phyloP scores from a whole-genome alignment of 2,329 filamentous ascomycete species.

The Trichoderma asperellum region DNA sequence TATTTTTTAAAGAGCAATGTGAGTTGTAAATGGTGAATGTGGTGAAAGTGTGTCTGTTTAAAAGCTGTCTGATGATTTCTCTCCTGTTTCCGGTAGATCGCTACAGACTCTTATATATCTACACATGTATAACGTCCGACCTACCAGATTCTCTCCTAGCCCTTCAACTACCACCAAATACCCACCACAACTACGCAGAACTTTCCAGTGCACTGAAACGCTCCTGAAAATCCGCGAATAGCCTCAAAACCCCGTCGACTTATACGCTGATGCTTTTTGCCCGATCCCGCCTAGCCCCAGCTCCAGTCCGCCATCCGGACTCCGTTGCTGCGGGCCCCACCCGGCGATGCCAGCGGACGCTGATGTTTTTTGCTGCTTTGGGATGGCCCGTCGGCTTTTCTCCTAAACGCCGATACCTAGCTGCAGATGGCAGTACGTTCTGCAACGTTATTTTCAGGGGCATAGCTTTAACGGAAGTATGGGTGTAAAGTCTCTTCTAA shows the following conservation, averaged over 20 bases:
- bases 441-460: neutral
- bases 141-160: neutral
- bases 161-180: neutral
- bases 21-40: neutral
- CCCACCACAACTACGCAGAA: neutral
- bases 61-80: neutral
- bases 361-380: conserved; percentile 20
- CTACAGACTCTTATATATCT: conserved; percentile 1
- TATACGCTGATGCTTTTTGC: conserved; percentile 16
- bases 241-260: conserved; percentile 2
- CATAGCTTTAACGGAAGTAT: neutral
- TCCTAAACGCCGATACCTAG: conserved; percentile 12
- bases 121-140: neutral
- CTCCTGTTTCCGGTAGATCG: neutral
- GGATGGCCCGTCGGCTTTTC: conserved; percentile 8
- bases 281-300: neutral
- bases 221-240: conserved; percentile 9
- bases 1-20: neutral
- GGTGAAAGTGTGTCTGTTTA: neutral
- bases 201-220: neutral
- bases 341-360: neutral
- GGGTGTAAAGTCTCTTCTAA: neutral
- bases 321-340: conserved; percentile 5
- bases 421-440: neutral
- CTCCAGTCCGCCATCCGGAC: neutral